phyloP scores from a whole-genome alignment of 1,284 basidiomycete genomes.

The Exsudoporus floridanus region DNA sequence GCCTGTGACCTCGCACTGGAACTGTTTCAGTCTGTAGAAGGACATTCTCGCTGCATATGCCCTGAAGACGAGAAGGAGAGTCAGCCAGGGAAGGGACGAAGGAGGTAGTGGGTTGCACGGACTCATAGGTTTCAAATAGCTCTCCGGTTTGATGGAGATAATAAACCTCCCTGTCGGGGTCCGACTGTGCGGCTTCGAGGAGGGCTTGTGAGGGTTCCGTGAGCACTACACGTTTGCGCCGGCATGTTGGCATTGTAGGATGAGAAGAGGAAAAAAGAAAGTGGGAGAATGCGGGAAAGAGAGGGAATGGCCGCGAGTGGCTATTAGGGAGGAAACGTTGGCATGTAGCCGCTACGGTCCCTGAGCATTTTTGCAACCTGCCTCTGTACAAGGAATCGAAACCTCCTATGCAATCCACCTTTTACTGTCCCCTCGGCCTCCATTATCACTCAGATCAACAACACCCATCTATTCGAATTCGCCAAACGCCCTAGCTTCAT shows the following conservation, averaged over 20 bases:
- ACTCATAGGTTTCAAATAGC: slow-evolving; percentile 95
- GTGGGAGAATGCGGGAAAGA: slow-evolving; percentile 36
- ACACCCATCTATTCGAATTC: slow-evolving; percentile 10
- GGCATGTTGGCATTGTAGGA: slow-evolving; percentile 79
- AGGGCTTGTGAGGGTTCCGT: slow-evolving; percentile 72
- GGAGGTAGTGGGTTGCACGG: slow-evolving; percentile 32
- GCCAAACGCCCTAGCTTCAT: neutral
- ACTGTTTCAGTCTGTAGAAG: slow-evolving; percentile 91
- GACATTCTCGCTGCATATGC: slow-evolving; percentile 88
- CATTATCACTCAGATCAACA: slow-evolving; percentile 3
- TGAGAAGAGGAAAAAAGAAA: slow-evolving; percentile 24
- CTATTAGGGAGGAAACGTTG: slow-evolving; percentile 44
- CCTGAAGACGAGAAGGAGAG: slow-evolving; percentile 45
- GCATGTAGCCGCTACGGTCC: slow-evolving; percentile 36
- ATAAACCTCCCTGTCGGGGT: slow-evolving; percentile 76
- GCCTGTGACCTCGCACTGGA: slow-evolving; percentile 94
- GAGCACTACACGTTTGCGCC: slow-evolving; percentile 88
- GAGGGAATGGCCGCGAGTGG: slow-evolving; percentile 40
- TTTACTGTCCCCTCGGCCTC: slow-evolving; percentile 2
- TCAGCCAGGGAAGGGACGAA: slow-evolving; percentile 23
- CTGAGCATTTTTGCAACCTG: slow-evolving; percentile 39
- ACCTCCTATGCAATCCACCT: slow-evolving; percentile 15
- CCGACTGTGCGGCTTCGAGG: slow-evolving; percentile 58
- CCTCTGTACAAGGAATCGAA: slow-evolving; percentile 25
- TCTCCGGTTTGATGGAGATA: slow-evolving; percentile 92